Base-by-base conservation (phyloP, 2,329 filamentous ascomycete genomes). In the Stagonosporopsis tanaceti region DNA sequence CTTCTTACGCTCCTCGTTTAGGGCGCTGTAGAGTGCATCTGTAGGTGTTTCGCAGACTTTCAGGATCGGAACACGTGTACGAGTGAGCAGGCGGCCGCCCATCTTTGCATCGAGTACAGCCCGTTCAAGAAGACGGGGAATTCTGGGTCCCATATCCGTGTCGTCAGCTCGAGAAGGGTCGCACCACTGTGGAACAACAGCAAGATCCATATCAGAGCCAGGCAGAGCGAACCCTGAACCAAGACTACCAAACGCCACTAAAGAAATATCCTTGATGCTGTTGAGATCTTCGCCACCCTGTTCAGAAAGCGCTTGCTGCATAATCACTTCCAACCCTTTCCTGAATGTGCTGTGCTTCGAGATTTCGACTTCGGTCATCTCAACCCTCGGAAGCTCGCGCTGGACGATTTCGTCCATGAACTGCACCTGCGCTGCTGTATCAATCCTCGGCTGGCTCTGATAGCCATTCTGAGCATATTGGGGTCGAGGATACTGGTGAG, bases 181-280 rank as follows among this genome's bases (percentile, higher is more conserved):
- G 44, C 64, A 69, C 71, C 82, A 77, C 3, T 85, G 85, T 1
- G 90, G 89, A 5, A 95, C 80, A 32, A 96, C 84, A 8, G 89
- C 90, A 28, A 97, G 84, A 75, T 97, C 93, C 89, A 97, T 92
- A 69, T 97, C 93, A 1, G 93, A 94, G n/a, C 87, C 87, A 67
- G 90, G 90, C 11, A 91, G 92, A 3, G 91, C 93, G 76, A 96
- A 96, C 0, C 93, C 93, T 12, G 92, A 93, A 20, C 86, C 85
- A 44, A 96, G 81, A 72, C 92, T 96, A 5, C 92, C 93, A 70
- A 95, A 96, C 68, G 89, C 92, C 65, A 87, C 87, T 14, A 96
- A 80, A 50, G 87, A 81, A n/a, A 94, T 84, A 48, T 84, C 84
- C 9, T 60, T 63, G 30, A 76, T 67, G 14, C 78, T 70, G 54